Conservation (phyloP, 1,284 basidiomycete genomes). For the Rhodotorula sp. region DNA sequence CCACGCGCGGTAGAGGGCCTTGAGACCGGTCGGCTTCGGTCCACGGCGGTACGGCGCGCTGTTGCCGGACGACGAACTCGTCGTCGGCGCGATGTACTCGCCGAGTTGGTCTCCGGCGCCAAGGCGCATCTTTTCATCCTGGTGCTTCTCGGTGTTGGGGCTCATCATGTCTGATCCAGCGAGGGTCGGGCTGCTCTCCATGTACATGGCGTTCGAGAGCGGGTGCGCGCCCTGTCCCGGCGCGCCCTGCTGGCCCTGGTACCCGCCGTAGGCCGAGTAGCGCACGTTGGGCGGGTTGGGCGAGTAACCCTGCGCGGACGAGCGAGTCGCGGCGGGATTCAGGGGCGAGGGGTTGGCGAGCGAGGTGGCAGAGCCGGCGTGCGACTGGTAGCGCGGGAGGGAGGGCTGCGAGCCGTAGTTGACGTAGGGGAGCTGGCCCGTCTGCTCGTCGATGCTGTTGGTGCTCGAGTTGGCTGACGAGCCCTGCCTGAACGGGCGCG, state of each 20-base stretch:
- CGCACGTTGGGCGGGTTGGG: constrained; percentile 31
- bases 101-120: constrained; percentile 35
- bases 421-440: constrained; percentile 23
- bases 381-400: constrained; percentile 40
- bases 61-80: constrained; percentile 13
- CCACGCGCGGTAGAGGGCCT: constrained; percentile 33
- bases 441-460: constrained; percentile 3
- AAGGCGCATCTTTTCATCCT: constrained; percentile 34
- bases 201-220: constrained; percentile 44
- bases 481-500: constrained; percentile 30
- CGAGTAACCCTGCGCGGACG: constrained; percentile 20
- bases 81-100: constrained; percentile 31
- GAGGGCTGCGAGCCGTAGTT: constrained; percentile 37
- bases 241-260: constrained; percentile 5
- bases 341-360: constrained; percentile 39
- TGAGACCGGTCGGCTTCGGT: constrained; percentile 38
- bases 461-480: constrained; percentile 31
- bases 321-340: constrained; percentile 34
- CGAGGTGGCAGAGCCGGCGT: constrained; percentile 16
- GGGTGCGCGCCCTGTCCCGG: constrained; percentile 37
- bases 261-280: constrained; percentile 23
- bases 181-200: constrained; percentile 44
- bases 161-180: constrained; percentile 39
- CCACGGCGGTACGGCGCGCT: constrained; percentile 35
- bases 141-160: constrained; percentile 29